phyloP scores from a whole-genome alignment of 2,329 filamentous ascomycete genomes.

The Cercospora sp. region DNA sequence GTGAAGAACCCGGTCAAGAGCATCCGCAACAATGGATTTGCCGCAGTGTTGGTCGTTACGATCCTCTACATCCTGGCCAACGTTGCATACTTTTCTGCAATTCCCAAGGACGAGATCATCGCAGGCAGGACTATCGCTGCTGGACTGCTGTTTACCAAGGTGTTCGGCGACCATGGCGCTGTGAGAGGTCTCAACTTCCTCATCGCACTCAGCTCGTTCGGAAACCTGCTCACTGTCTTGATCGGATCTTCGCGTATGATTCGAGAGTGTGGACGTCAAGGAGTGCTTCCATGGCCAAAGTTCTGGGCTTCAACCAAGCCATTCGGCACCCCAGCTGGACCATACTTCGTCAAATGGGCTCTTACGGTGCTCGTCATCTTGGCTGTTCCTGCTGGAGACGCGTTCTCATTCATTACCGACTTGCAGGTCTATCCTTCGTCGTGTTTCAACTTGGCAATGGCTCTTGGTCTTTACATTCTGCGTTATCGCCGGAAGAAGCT shows the following conservation, averaged over 20 bases:
- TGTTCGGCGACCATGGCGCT: conserved; percentile 54
- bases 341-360: conserved; percentile 52
- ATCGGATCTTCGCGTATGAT: conserved; percentile 59
- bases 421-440: conserved; percentile 59
- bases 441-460: conserved; percentile 60
- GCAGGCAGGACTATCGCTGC: conserved; percentile 57
- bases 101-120: conserved; percentile 51
- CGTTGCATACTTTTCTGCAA: conserved; percentile 60
- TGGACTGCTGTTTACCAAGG: conserved; percentile 58
- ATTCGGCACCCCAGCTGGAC: conserved; percentile 63
- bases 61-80: conserved; percentile 59
- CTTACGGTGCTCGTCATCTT: conserved; percentile 62
- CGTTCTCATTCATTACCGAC: conserved; percentile 58
- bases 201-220: conserved; percentile 59
- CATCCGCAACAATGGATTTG: conserved; percentile 48
- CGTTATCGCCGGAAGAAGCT: conserved; percentile 56
- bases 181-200: conserved; percentile 58
- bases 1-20: conserved; percentile 60
- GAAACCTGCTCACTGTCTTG: conserved; percentile 58
- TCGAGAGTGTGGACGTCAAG: conserved; percentile 62
- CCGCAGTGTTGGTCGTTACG: conserved; percentile 43
- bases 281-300: conserved; percentile 59
- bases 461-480: conserved; percentile 59
- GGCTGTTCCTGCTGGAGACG: conserved; percentile 61
- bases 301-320: conserved; percentile 65